Base-by-base conservation (phyloP, 2,329 filamentous ascomycete species). In the Endoconidiophora polonica region DNA sequence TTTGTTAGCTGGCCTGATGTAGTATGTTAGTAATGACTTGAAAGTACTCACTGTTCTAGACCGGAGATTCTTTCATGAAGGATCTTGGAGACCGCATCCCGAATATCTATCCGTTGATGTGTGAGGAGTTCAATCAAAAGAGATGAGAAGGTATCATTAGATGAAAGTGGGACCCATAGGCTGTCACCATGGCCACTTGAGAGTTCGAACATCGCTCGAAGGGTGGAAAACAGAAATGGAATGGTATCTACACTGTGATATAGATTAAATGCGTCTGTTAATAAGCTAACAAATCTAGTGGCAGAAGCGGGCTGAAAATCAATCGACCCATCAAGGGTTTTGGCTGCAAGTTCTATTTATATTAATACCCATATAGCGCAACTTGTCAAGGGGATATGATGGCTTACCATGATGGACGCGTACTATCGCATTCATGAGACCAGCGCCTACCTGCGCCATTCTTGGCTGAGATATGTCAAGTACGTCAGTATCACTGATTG, bases 401-500 rank as follows among this genome's bases (percentile, higher is more conserved):
- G 4, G 50, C 60, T 50, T 54, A 62, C 68, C 60, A 72, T 69
- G 22, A 60, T 63, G 23, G 65, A 65, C 5, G 60, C 58, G 51
- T 71, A 66, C 5, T 57, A 41, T n/a, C 7, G 47, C 44, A 18
- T 23, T 16, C 48, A 54, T 53, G 18, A 54, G 37, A 22, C 52
- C 47, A 10, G 22, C 14, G 4, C 47, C 47, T 33, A 49, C 24
- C 9, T 44, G 26, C 14, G 26, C 29, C 26, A 49, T 43, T n/a
- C 26, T 24, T 6, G 40, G 47, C 18, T 49, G 39, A n/a, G 47
- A 43, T 14, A 44, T 37, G 6, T 68, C 66, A 12, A 73, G 63
- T 54, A 81, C 65, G 18, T 72, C 66, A 22, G 70, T 64, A 52
- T 80, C 72, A 10, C 73, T 76, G 46, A 86, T 70, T 5, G 79